Base-by-base conservation (phyloP, 495 filamentous ascomycete species). In the Talaromyces proteolyticus region DNA sequence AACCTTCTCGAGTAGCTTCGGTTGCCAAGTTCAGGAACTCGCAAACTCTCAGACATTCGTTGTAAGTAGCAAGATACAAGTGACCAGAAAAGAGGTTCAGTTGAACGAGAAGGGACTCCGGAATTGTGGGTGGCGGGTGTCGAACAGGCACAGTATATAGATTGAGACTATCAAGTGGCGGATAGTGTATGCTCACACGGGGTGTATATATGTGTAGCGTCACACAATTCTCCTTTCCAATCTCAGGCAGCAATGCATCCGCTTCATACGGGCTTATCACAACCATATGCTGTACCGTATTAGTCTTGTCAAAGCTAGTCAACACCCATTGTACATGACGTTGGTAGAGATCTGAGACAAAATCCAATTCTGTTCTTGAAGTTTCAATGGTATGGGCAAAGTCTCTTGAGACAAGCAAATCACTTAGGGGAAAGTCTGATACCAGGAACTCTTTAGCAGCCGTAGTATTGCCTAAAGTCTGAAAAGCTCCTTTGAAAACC, bases 11-110 rank as follows among this genome's bases (percentile, higher is more conserved):
- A 8, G 65, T 61, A 50, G 66, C 57, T n/a, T 55, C 43, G 0
- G 65, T 59, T 4, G 55, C 55, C 29, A 59, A 53, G 77, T 59
- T 4, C 63, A 52, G 51, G 80, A 86, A 1, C 80, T 40, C 7
- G 51, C n/a, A 21, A 18, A 51, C 40, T 22, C 53, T 49, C 4
- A 64, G 38, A 56, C 87, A 89, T 41, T 85, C 73, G 2, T 61
- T 46, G 45, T 72, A 80, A 1, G 68, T 69, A 11, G 47, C 47
- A 6, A 89, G 61, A 59, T 85, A 89, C 0, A 88, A 69, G 50
- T 84, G 79, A 8, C 85, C 85, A 0, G 85, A 70, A 55, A 88
- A 89, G 5, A 89, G 67, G 53, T 85, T 84, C 11, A 88, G 69
- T 44, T 83, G 69, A 3, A 66, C 58, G 2, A 65, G 39, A 18